A percentile compares a stretch with the other conserved stretches of the same genome.
phyloP scores from a whole-genome alignment of 1,284 basidiomycete genomes.

The Macrocystidia cucumis region DNA sequence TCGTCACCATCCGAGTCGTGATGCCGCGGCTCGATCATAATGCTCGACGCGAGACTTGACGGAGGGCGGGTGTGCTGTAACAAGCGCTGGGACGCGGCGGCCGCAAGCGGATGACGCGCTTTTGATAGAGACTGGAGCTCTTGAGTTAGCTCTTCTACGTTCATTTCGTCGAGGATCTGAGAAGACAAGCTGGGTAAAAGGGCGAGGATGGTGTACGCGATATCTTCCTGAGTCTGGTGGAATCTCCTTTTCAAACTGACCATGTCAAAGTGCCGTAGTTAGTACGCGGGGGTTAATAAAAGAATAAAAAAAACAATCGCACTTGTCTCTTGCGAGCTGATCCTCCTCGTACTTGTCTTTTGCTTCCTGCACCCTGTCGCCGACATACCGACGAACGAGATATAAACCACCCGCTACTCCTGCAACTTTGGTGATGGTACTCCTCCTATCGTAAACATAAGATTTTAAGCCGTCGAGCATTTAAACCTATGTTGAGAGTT shows the following conservation, averaged over 20 bases:
- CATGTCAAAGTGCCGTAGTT: conserved; percentile 4
- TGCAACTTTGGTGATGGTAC: conserved; percentile 30
- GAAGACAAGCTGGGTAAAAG: conserved; percentile 72
- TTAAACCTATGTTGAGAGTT: no score
- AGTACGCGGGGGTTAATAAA: conserved; percentile 6
- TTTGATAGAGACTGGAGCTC: conserved; percentile 54
- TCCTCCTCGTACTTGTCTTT: conserved; percentile 62
- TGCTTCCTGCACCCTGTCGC: conserved; percentile 62
- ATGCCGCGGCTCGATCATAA: conserved; percentile 32
- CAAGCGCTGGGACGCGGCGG: conserved; percentile 15
- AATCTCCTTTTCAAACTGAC: conserved; percentile 71
- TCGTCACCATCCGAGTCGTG: no score
- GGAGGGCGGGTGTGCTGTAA: no score
- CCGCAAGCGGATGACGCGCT: conserved; percentile 12
- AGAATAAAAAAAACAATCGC: conserved; percentile 23
- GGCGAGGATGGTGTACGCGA: conserved; percentile 75
- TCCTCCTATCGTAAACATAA: conserved; percentile 43
- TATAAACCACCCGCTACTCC: conserved; percentile 57
- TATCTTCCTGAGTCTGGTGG: conserved; percentile 76
- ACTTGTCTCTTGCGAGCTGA: conserved; percentile 70
- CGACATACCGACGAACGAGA: conserved; percentile 58
- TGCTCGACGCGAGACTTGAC: conserved; percentile 37
- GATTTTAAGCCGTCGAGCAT: conserved; percentile 33
- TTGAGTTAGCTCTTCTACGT: conserved; percentile 74
- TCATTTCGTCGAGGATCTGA: conserved; percentile 70